phyloP scores from a whole-genome alignment of 2,329 filamentous ascomycete species.

The Ophiostoma himal-ulmi region DNA sequence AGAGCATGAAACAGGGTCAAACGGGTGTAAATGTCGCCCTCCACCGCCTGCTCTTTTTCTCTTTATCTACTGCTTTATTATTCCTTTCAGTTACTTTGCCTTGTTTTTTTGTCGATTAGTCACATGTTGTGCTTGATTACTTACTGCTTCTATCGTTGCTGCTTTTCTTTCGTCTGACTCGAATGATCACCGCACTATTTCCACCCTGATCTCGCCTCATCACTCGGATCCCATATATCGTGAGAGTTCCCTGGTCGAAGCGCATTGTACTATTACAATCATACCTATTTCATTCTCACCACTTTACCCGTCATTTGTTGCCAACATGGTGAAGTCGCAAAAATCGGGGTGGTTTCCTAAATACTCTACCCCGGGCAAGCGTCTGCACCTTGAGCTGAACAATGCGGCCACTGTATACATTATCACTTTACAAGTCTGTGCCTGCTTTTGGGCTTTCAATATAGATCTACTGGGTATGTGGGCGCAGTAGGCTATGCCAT shows the following conservation, averaged over 20 bases:
- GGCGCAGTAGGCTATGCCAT: background rate
- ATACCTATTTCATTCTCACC: background rate
- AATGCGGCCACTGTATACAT: background rate
- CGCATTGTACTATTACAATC: background rate
- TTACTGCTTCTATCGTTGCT: background rate
- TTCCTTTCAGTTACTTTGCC: background rate
- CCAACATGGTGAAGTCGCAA: background rate
- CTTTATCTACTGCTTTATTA: background rate
- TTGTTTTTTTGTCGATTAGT: background rate
- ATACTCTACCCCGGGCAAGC: background rate
- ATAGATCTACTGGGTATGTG: background rate
- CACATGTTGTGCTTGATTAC: background rate
- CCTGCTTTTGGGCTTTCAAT: background rate
- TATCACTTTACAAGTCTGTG: background rate
- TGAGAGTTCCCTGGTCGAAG: background rate
- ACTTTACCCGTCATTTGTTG: background rate
- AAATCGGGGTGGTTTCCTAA: background rate
- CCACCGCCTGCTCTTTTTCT: background rate
- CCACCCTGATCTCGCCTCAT: background rate
- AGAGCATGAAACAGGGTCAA: constrained; percentile 6
- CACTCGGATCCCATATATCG: background rate
- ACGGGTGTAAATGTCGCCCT: background rate
- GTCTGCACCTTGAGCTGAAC: background rate
- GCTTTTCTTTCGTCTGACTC: background rate
- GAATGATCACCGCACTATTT: constrained; percentile 1